Evolutionary conservation across 148 eudicot genomes (phyloP), one percentile per base, ranked within the genome.

Genomic region (Chenopodium suecicum): DNA sequence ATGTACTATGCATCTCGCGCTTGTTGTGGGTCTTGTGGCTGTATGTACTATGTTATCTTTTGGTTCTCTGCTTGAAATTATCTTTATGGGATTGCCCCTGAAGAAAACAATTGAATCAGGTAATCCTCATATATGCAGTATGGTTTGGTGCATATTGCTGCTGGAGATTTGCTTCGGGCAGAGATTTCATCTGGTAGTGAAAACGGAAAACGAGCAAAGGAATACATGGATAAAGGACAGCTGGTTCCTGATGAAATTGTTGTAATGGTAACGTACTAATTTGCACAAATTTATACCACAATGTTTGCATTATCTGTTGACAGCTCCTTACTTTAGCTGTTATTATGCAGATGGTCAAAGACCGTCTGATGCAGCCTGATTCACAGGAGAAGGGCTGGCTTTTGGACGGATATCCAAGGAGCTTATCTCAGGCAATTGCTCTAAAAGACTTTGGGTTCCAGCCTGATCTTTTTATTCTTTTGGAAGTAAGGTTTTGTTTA

Each of bases 341-440:
- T n/a, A 66, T 76, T 7, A 22, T 85, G 60, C 87, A 97, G 99
- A 97, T 97, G 99, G 99, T 97, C 69, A 94, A 89, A 86, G 98
- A 94, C 19, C 97, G 99, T 44, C 83, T 97, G 73, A 79, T 81
- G 67, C 88, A 81, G 74, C 89, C 92, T 34, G 99, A 97, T 90
- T 91, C 99, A 82, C 88, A 82, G 79, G 92, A 97, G 78, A 94
- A 90, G 63, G 99, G 99, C 47, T 97, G 99, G 99, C 97, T 97
- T 89, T 86, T 97, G 86, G 99, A 97, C 86, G 99, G 98, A 84
- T 97, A 92, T 84, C 99, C 99, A 20, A 85, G 99, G 82, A 97
- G 99, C 86, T 86, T 75, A 87, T 97, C 99, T 64, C 99, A 97
- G 91, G 99, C 99, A 62, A 87, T 84, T 71, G 97, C 97, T 81